Percentiles rank a stretch among this genome's conserved stretches.
Conservation (phyloP, 1,284 basidiomycete genomes). For the Peniophora sp. region DNA sequence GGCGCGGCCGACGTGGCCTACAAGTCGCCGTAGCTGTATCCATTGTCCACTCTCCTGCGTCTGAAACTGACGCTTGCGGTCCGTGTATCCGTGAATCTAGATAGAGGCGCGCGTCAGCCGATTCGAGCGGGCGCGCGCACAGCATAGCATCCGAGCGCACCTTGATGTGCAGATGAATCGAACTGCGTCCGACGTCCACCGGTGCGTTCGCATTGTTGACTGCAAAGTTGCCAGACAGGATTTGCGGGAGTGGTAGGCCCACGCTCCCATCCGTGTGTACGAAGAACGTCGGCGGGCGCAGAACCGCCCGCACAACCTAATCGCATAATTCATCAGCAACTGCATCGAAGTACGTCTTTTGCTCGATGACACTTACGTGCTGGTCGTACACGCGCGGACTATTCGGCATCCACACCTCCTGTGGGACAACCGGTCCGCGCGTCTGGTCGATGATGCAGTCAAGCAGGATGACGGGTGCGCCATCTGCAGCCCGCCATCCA, state of each 20-base stretch:
- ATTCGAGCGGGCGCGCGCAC: background rate
- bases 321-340: too few species aligned
- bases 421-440: background rate
- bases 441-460: background rate
- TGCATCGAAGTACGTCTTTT: too few species aligned
- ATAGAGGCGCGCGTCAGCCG: background rate
- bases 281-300: constrained; percentile 1
- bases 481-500: background rate
- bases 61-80: background rate
- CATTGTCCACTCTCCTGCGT: constrained; percentile 1
- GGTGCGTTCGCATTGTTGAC: background rate
- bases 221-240: constrained; percentile 1
- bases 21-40: background rate
- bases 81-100: background rate
- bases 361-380: constrained; percentile 1
- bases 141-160: background rate
- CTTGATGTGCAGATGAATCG: constrained; percentile 2
- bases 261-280: background rate
- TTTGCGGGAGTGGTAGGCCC: background rate
- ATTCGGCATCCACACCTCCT: background rate
- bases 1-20: background rate
- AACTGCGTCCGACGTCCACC: background rate
- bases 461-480: background rate
- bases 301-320: background rate
- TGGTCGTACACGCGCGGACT: background rate